Evolutionary conservation across 306 rosid genomes (phyloP).

Genomic region (Spatholobus suberectus): DNA sequence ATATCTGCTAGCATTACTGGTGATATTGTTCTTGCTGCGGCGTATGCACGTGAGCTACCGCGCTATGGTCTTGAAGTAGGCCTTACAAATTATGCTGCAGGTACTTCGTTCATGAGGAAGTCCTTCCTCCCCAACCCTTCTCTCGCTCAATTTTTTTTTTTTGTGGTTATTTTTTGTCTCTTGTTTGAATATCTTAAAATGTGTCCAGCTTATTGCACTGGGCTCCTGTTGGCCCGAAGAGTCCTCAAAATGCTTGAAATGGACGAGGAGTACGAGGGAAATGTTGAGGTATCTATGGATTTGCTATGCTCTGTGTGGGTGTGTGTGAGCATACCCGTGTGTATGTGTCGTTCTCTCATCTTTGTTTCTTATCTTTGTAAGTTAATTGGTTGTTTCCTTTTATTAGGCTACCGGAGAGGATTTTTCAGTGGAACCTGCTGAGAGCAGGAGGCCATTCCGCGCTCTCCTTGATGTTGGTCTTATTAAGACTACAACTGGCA

Average conservation of each 20-base stretch:
- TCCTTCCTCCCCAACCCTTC: neutral
- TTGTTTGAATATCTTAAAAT: neutral
- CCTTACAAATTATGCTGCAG: slow-evolving; percentile 93
- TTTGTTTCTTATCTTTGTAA: too few relatives aligned
- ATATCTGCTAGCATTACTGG: slow-evolving; percentile 88
- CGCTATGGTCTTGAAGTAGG: slow-evolving; percentile 83
- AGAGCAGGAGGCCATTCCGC: slow-evolving; percentile 91
- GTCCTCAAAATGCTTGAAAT: slow-evolving; percentile 77
- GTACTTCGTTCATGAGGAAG: slow-evolving; percentile 39
- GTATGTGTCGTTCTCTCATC: too few relatives aligned
- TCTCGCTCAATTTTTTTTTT: neutral
- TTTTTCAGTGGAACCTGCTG: slow-evolving; percentile 90
- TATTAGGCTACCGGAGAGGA: slow-evolving; percentile 87
- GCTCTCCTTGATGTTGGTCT: slow-evolving; percentile 97
- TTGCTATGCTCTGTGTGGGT: neutral
- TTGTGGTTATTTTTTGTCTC: neutral
- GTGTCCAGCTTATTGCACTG: slow-evolving; percentile 84
- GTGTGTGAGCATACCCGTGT: too few relatives aligned
- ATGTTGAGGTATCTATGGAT: slow-evolving; percentile 70
- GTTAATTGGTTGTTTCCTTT: neutral
- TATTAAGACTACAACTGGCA: slow-evolving; percentile 83
- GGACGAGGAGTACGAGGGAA: slow-evolving; percentile 88
- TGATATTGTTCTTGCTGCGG: slow-evolving; percentile 81
- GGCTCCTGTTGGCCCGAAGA: slow-evolving; percentile 86
- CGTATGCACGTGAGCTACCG: slow-evolving; percentile 82